Percentiles rank a stretch among this genome's conserved stretches.
These are phyloP conservation scores for Tylopilus microsporus DNA, from an alignment of 1,284 basidiomycete species.

Conservation along the genomic window DNA sequence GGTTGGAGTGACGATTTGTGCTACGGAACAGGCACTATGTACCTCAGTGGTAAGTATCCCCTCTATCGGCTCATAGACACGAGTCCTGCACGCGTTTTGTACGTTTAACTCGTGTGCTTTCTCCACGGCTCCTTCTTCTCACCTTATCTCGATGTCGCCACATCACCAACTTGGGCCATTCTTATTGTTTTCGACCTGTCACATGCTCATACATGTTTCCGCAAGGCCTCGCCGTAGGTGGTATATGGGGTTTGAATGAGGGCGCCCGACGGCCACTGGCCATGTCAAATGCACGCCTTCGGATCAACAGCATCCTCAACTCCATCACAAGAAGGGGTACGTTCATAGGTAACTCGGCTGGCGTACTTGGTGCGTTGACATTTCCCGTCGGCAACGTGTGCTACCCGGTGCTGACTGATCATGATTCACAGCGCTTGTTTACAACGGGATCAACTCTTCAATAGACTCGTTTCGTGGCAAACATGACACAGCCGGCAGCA, in stretches of 20 bases:
- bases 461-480: slow-evolving; percentile 86
- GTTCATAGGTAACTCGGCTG: slow-evolving; percentile 97
- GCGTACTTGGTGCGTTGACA: slow-evolving; percentile 79
- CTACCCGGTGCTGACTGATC: slow-evolving; percentile 24
- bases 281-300: slow-evolving; percentile 77
- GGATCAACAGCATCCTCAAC: slow-evolving; percentile 97
- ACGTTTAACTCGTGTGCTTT: slow-evolving; percentile 40
- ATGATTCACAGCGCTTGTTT: slow-evolving; percentile 72
- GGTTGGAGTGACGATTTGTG: slow-evolving; percentile 99
- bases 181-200: slow-evolving; percentile 72
- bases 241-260: slow-evolving; percentile 93
- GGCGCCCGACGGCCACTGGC: slow-evolving; percentile 83
- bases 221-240: slow-evolving; percentile 88
- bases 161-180: slow-evolving; percentile 49
- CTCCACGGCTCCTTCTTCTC: slow-evolving; percentile 41
- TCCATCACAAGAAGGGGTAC: slow-evolving; percentile 94
- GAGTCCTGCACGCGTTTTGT: slow-evolving; percentile 54
- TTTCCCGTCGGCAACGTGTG: slow-evolving; percentile 33
- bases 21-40: slow-evolving; percentile 99
- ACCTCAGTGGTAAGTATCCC: slow-evolving; percentile 83
- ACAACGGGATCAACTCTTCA: slow-evolving; percentile 94
- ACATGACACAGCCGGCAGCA: slow-evolving; percentile 88
- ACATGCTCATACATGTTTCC: slow-evolving; percentile 61
- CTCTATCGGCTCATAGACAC: slow-evolving; percentile 45
- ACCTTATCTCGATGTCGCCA: slow-evolving; percentile 59